Percentiles rank a stretch among this genome's conserved stretches.
phyloP scores from a whole-genome alignment of 306 rosid species.

The Glycine latifolia region DNA sequence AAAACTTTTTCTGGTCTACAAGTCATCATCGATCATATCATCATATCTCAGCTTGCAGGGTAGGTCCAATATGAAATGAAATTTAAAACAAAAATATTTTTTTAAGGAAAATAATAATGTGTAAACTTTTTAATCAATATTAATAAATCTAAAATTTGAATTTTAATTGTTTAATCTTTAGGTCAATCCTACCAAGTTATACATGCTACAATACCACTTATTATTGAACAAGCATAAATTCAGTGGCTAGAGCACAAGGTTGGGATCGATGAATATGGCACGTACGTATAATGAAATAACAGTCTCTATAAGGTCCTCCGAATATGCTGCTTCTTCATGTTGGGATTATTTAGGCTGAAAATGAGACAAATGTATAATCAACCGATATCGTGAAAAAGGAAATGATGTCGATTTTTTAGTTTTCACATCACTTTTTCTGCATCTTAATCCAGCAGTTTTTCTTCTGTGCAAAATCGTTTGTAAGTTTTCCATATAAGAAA shows the following conservation, averaged over 20 bases:
- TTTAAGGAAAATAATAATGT: too few species aligned
- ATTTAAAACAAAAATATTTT: too few species aligned
- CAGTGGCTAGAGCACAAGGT: background rate
- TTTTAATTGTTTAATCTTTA: too few species aligned
- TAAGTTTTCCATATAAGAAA: background rate
- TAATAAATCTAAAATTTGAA: too few species aligned
- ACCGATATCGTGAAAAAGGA: background rate
- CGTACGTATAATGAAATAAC: too few species aligned
- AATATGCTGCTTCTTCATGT: background rate
- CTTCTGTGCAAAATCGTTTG: background rate
- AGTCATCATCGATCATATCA: slow-evolving; percentile 10
- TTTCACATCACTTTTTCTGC: background rate
- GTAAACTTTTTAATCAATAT: too few species aligned
- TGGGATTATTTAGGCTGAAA: background rate
- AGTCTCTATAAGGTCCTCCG: background rate
- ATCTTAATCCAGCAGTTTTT: background rate
- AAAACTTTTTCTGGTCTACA: background rate
- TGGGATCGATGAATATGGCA: too few species aligned
- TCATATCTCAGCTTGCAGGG: background rate
- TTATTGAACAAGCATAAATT: background rate
- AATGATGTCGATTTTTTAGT: background rate
- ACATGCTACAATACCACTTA: background rate
- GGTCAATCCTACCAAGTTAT: too few species aligned
- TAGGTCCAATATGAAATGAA: too few species aligned
- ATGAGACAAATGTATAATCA: slow-evolving; percentile 13